Percentiles rank a stretch among this genome's conserved stretches.
Conservation (phyloP, 1,139 yeast species). For the Diutina sp. region DNA sequence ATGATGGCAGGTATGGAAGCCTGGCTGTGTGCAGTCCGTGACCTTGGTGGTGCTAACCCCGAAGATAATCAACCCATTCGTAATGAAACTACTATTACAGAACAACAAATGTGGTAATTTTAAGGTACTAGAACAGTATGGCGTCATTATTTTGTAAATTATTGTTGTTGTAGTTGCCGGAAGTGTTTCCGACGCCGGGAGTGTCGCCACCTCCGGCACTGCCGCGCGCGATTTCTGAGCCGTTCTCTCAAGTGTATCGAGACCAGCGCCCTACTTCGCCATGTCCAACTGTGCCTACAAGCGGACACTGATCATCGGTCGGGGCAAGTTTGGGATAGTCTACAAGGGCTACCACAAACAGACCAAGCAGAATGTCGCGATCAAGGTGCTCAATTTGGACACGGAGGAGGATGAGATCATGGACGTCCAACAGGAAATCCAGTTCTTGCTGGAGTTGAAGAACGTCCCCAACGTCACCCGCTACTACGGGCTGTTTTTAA, state of each 20-base stretch:
- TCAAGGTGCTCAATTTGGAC: constrained; percentile 84
- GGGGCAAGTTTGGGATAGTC: constrained; percentile 95
- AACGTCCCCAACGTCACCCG: constrained; percentile 85
- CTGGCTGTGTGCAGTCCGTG: not conserved
- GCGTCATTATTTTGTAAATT: not conserved
- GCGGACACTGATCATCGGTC: constrained; percentile 83
- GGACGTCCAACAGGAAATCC: constrained; percentile 90
- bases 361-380: constrained; percentile 74
- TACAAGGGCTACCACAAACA: constrained; percentile 65
- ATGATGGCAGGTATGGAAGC: not conserved
- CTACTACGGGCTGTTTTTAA: constrained; percentile 78
- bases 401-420: constrained; percentile 89
- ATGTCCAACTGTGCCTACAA: constrained; percentile 24
- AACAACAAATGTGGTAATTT: no score
- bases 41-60: not conserved
- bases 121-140: no score
- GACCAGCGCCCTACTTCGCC: not conserved
- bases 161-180: not conserved
- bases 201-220: not conserved
- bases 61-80: no score
- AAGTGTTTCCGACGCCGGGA: not conserved
- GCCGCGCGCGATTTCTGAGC: not conserved
- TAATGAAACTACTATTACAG: no score
- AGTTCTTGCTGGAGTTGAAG: constrained; percentile 70
- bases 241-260: not conserved